Evolutionary conservation across 75 land plant species (phyloP), one percentile per base, ranked within the genome.

Genomic region (Sequoiadendron giganteum): DNA sequence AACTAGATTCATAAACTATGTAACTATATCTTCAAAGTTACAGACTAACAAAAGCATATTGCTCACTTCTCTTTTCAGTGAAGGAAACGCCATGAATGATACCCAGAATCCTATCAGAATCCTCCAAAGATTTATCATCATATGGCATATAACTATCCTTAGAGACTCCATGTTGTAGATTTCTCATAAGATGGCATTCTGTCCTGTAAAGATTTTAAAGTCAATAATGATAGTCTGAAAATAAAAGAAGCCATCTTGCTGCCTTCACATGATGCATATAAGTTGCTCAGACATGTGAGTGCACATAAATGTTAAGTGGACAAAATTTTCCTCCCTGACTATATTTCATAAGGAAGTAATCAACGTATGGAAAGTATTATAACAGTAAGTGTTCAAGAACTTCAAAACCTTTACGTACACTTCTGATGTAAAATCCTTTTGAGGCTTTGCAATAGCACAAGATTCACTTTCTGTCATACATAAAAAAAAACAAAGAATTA

Each of bases 11-110:
- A 48, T 48, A 48, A 48, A 48, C 10, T 48, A 8, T 48, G 49
- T 48, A 25, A 18, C 19, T 65, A 21, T 58, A 16, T 77, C 3
- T 38, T 32, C 43, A 39, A 77, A 34, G 36, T 19, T 77, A 77
- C 39, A 77, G 13, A 77, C 43, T 36, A 77, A 48, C 80, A 30
- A 89, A 61, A 21, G 19, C 48, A 40, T 30, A 10, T 30, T 52
- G 81, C 85, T 88, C 54, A 90, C 93, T 92, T 85, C 80, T 92
- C 84, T 90, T 92, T 55, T 90, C 92, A 30, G 90, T 90, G 89
- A 92, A 90, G 39, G 93, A 87, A 38, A 61, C 84, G 38, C 91
- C 93, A 68, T 92, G 93, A 55, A 90, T 56, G 21, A 90, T 92
- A 84, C 90, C 91, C 40, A 88, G 88, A 78, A 90, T 75, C 45